Evolutionary conservation across 1,284 basidiomycete genomes (phyloP), one percentile per base, ranked within the genome.

Genomic region (Pyrrhoderma lamaoense): DNA sequence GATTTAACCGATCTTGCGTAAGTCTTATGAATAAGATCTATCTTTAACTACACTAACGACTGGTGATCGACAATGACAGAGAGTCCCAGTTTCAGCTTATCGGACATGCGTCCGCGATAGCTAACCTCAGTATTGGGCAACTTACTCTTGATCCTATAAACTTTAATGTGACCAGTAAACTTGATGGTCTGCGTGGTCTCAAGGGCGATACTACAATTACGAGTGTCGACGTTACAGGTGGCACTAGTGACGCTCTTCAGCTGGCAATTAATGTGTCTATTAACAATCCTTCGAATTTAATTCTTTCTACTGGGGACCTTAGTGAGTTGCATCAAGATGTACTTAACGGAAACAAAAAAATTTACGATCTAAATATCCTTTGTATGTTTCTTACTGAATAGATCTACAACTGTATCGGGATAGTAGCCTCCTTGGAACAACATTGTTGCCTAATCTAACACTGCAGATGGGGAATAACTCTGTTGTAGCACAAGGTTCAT

Each of bases 131-230:
- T 58, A 70, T 90, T 50, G 88, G 87, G 38, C 66, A 73, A 59
- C 77, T 90, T 49, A 78, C 77, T 16, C 72, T 90, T n/a, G 73
- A 85, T 60, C 76, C 82, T 1, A 89, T 90, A 63, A 77, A 77
- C 57, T 84, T 90, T 62, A 80, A 86, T 57, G 86, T 89, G 7
- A 70, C 80, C n/a, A 82, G 81, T 5, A 74, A 71, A 23, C 66
- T 90, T 46, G 64, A 71, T 21, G 88, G 87, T 45, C 64, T 90
- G 14, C 72, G 73, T 55, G 85, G 86, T 7, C 64, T 89, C 46
- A 74, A 77, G 40, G 74, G 73, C 3, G 69, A 76, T 60, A 80
- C 78, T 2, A 68, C 69, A 9, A 85, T 90, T 56, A 68, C 74
- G 42, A 67, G 63, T 9, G 82, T 90, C 23, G 86, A 90, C 61